These are phyloP conservation scores for Xylariaceae sp. DNA, from an alignment of 2,329 filamentous ascomycete species.

Conservation along the genomic window DNA sequence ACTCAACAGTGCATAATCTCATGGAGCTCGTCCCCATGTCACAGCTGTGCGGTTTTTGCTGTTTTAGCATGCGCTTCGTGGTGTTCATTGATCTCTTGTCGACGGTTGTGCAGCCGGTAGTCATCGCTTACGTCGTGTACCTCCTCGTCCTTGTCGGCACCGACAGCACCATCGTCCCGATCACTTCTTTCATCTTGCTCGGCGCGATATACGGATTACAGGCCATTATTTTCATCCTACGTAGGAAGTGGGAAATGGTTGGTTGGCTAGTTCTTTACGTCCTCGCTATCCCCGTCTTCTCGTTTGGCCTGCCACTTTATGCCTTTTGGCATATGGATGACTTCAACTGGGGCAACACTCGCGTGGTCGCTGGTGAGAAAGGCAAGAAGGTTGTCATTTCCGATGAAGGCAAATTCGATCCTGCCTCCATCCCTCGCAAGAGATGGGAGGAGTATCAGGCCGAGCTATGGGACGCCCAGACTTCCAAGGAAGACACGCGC, in stretches of 20 bases:
- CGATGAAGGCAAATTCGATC: conserved; percentile 98
- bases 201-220: conserved; percentile 97
- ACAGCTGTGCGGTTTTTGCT: conserved; percentile 98
- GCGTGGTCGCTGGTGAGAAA: conserved; percentile 90
- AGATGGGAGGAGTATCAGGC: conserved; percentile 99
- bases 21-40: conserved; percentile 90
- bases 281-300: conserved; percentile 84
- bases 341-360: conserved; percentile 98
- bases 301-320: conserved; percentile 84
- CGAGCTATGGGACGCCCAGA: conserved; percentile 95
- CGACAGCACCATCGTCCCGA: conserved; percentile 63
- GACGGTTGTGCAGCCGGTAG: conserved; percentile 88
- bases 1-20: conserved; percentile 97
- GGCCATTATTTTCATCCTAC: conserved; percentile 92
- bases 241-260: conserved; percentile 99
- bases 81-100: conserved; percentile 92
- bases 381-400: conserved; percentile 90
- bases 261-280: conserved; percentile 99
- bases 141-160: conserved; percentile 70
- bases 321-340: conserved; percentile 99
- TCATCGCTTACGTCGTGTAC: conserved; percentile 83
- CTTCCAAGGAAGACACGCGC: conserved; percentile 70
- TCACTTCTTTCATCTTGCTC: conserved; percentile 84
- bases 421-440: conserved; percentile 87
- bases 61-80: conserved; percentile 98